Base-by-base conservation (phyloP, 139 green algal species). In the Chlorella sp. region DNA sequence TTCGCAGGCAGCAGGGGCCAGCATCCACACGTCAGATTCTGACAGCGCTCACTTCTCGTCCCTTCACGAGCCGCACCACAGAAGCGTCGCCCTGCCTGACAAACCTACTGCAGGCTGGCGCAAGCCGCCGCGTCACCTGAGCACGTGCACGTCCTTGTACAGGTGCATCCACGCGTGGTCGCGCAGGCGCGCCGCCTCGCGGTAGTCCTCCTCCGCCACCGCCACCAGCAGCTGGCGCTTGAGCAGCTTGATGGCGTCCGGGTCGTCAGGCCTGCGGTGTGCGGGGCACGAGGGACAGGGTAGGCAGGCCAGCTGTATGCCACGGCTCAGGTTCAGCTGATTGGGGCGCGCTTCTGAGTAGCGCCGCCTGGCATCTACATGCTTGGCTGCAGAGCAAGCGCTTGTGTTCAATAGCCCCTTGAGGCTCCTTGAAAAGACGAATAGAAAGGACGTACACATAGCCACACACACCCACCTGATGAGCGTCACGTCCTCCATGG, bases 91-190 rank as follows among this genome's bases (percentile, higher is more conserved):
- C 17, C 42, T 55, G 42, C 10, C 42, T 55, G n/a, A n/a, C n/a
- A n/a, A n/a, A 55, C 17, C 10, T 55, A 24, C 42, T 55, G 42
- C 42, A 24, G 42, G 17, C 42, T 55, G 42, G 42, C 42, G 10
- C 42, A 55, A 24, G 42, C 42, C 10, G 10, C 10, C 42, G 55
- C 55, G 17, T 29, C 24, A 64, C 55, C 55, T 64, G 35, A 78
- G 63, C 5, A 49, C 55, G 31, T 72, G 42, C 31, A 87, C 85
- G 49, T 77, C 70, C 6, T 76, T 35, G 63, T 86, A 79, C 62
- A 89, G 50, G 29, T 70, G 66, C 86, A 93, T 88, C 73, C 80
- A 92, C 24, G 85, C 83, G 74, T 93, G 88, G 76, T 93, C 88
- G 30, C 88, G 50, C 4, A 92, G 76, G 6, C 80, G 70, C 6